Base-by-base conservation (phyloP, 805 yeast species). In the Hyphopichia homilentoma region DNA sequence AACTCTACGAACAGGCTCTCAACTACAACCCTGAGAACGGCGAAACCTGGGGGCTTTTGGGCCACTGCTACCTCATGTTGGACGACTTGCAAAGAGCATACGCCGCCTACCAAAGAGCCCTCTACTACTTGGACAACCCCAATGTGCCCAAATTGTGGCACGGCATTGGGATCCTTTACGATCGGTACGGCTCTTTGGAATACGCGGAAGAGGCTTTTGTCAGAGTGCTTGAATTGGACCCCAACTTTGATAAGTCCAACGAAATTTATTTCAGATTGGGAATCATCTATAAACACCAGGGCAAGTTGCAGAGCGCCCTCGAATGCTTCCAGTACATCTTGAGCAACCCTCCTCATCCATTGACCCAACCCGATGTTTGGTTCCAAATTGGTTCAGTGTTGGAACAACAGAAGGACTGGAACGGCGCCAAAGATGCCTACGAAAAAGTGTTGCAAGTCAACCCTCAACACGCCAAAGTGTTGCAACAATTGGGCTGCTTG, bases 121-220 rank as follows among this genome's bases (percentile, higher is more conserved):
- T 93, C 30, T 84, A 85, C 59, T 93, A 87, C 56, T 65, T 89
- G 53, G 86, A 84, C 42, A 90, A 93, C 52, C 94, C 96, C 29
- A 86, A 87, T 46, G 97, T 89, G 34, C 97, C 97, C 35, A 88
- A 88, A 55, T 74, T 93, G 46, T 93, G 98, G 98, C 97, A 93
- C 60, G 98, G 98, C 0, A 90, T 93, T 44, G 98, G 98, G 21
- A 93, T 93, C 38, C 70, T 93, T 39, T 93, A 93, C 58, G 98
- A 93, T 59, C 72, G 98, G 33, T 93, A 93, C 57, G 98, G 97
- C 17, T 84, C 95, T 4, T 65, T 90, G 43, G 97, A 90, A 62
- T 93, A 90, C 51, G 98, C 98, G 3, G 98, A 93, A 59, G 98
- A 93, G 60, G 97, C 98, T 4, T 90, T 93, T 64, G 94, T 94